Conservation (phyloP, 2,329 filamentous ascomycete species). For the Colletotrichum spaethianum region DNA sequence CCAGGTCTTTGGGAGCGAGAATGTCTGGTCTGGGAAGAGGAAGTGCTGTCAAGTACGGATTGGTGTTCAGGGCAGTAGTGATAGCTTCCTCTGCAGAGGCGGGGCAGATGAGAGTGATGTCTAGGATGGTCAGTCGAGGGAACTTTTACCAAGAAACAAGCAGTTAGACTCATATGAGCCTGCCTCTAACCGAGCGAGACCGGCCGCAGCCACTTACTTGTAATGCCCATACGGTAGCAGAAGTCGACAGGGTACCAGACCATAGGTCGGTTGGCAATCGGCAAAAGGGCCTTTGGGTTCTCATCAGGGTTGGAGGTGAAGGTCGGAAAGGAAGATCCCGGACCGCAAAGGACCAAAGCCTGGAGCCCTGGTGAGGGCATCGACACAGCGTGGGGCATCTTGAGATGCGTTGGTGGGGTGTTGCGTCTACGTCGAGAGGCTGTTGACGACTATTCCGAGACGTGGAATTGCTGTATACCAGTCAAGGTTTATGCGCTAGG, state of each 20-base stretch:
- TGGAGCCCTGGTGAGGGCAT: conserved; percentile 84
- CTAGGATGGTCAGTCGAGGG: conserved; percentile 54
- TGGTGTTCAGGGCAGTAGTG: conserved; percentile 79
- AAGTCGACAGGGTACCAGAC: conserved; percentile 92
- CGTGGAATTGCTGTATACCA: not conserved
- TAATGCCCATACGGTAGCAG: conserved; percentile 85
- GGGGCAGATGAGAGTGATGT: conserved; percentile 74
- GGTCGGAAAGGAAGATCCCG: conserved; percentile 85
- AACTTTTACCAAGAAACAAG: conserved; percentile 4
- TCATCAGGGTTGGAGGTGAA: conserved; percentile 87
- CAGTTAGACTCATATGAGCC: not conserved
- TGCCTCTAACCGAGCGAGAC: not conserved
- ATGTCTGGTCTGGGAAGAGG: conserved; percentile 82
- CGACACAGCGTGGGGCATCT: conserved; percentile 82
- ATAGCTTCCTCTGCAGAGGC: conserved; percentile 78
- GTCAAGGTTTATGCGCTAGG: not conserved
- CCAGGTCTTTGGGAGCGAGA: conserved; percentile 81
- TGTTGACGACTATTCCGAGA: conserved; percentile 1
- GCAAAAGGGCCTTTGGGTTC: conserved; percentile 85
- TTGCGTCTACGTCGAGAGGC: conserved; percentile 5
- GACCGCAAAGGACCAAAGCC: conserved; percentile 86
- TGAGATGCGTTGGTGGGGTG: conserved; percentile 41
- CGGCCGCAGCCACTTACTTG: conserved; percentile 64
- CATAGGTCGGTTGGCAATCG: conserved; percentile 89
- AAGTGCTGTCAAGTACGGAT: conserved; percentile 82